Evolutionary conservation across 2,329 filamentous ascomycete genomes (phyloP).

Genomic region (Fusarium phyllophilum): DNA sequence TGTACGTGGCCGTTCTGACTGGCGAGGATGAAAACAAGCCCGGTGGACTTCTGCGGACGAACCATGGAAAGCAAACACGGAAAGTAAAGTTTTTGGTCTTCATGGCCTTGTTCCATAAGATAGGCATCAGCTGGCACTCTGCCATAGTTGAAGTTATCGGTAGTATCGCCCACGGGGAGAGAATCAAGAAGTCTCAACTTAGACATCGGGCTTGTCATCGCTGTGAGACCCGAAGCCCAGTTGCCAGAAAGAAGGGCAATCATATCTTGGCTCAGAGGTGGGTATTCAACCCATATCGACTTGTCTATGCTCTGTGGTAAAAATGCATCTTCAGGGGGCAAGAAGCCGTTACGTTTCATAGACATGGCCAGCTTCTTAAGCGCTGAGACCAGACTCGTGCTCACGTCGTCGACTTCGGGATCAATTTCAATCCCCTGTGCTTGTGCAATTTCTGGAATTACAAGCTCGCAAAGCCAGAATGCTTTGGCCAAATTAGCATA

Average conservation of each 20-base stretch:
- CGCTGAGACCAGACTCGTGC: constrained; percentile 69
- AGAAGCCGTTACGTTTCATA: constrained; percentile 84
- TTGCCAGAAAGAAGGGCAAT: constrained; percentile 74
- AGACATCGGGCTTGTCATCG: constrained; percentile 57
- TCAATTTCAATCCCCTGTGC: constrained; percentile 55
- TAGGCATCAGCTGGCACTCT: constrained; percentile 79
- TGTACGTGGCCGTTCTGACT: constrained; percentile 85
- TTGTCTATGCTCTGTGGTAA: constrained; percentile 84
- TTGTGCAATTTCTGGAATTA: constrained; percentile 61
- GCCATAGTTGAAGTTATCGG: constrained; percentile 80
- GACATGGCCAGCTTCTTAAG: constrained; percentile 80
- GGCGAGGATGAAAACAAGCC: constrained; percentile 77
- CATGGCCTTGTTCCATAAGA: constrained; percentile 77
- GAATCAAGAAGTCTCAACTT: constrained; percentile 70
- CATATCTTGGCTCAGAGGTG: constrained; percentile 76
- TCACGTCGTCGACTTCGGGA: constrained; percentile 62
- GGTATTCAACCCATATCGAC: constrained; percentile 84
- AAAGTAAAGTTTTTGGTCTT: constrained; percentile 74
- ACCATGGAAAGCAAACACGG: constrained; percentile 81
- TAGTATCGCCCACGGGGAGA: constrained; percentile 81
- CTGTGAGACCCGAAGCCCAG: constrained; percentile 60
- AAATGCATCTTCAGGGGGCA: constrained; percentile 74
- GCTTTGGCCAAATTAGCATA: constrained; percentile 87
- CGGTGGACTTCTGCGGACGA: constrained; percentile 74
- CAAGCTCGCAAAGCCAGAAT: constrained; percentile 78